phyloP scores from a whole-genome alignment of 2,329 filamentous ascomycete species.

The Stachybotrys echinatus region DNA sequence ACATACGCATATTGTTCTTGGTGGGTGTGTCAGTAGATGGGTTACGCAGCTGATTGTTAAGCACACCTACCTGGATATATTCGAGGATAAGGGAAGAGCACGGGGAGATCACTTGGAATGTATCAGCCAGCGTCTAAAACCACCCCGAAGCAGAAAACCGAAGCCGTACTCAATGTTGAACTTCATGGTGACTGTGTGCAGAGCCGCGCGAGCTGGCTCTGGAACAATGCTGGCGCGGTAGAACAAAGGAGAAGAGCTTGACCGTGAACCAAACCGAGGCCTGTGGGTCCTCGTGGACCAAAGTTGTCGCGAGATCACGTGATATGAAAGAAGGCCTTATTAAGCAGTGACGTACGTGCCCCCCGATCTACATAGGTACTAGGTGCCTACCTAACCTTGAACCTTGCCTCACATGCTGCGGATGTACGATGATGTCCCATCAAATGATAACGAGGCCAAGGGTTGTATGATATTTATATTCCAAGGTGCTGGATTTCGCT shows the following conservation, averaged over 20 bases:
- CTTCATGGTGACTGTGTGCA: constrained; percentile 33
- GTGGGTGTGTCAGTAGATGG: neutral
- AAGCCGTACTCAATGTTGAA: constrained; percentile 44
- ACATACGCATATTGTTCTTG: constrained; percentile 49
- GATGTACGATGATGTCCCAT: too few species aligned
- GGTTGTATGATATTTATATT: too few species aligned
- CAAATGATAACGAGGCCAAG: too few species aligned
- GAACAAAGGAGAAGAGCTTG: neutral
- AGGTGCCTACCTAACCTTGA: too few species aligned
- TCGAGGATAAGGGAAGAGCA: constrained; percentile 54
- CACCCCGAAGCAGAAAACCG: neutral
- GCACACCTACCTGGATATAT: constrained; percentile 48
- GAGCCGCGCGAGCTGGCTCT: neutral
- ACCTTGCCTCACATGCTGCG: too few species aligned
- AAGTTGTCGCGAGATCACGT: neutral
- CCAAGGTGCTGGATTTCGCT: too few species aligned
- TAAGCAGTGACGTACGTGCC: too few species aligned
- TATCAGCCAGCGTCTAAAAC: constrained; percentile 11
- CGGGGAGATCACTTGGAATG: constrained; percentile 44
- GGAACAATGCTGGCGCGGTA: neutral
- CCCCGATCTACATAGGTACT: too few species aligned
- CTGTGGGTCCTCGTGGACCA: neutral
- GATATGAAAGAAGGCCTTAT: neutral
- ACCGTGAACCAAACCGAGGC: constrained; percentile 7
- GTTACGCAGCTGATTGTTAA: constrained; percentile 4